Base-by-base conservation (phyloP, 2,329 filamentous ascomycete genomes). In the Podosphaera aphanis region DNA sequence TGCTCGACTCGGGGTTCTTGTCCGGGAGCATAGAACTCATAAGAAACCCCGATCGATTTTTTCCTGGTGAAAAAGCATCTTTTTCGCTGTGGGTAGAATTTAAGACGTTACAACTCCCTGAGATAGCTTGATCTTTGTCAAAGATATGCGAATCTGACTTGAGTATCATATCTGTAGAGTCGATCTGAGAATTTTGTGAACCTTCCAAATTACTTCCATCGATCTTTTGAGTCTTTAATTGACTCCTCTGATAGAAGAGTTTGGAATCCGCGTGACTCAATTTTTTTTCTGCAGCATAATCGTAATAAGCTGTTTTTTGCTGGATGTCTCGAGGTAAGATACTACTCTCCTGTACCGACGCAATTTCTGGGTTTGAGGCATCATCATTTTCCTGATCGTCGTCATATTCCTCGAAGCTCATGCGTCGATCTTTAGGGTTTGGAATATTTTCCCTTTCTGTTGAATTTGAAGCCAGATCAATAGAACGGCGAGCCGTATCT, bases 261-360 rank as follows among this genome's bases (percentile, higher is more conserved):
- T 93, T 95, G 49, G 88, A 83, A 60, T 98, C 90, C 21, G 83
- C 79, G 61, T 93, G 85, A 57, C 80, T 92, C 76, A 93, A 81
- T 57, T 88, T 83, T 56, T 90, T 92, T 63, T 98, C 90, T 45
- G 83, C 82, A 45, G 88, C 79, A 57, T 88, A 84, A 62, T 94
- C 86, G 64, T 93, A 94, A 59, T 85, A 92, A 18, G 86, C 83
- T 7, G 85, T 93, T 59, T 78, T 79, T 49, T 69, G 69, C 29
- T 73, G 73, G 45, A 73, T 59, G 56, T 79, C 74, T 49, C 74
- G 66, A 19, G 66, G 65, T 8, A 79, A 64, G 67, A 78, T 73
- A 46, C 73, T 73, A 18, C 36, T 19, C 25, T 55, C 55, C 41
- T 50, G 41, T 19, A 39, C 33, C 35, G 57, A 43, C 31, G 56